Evolutionary conservation across 345 rosid genomes (phyloP).

Genomic region (Boechera retrofracta): DNA sequence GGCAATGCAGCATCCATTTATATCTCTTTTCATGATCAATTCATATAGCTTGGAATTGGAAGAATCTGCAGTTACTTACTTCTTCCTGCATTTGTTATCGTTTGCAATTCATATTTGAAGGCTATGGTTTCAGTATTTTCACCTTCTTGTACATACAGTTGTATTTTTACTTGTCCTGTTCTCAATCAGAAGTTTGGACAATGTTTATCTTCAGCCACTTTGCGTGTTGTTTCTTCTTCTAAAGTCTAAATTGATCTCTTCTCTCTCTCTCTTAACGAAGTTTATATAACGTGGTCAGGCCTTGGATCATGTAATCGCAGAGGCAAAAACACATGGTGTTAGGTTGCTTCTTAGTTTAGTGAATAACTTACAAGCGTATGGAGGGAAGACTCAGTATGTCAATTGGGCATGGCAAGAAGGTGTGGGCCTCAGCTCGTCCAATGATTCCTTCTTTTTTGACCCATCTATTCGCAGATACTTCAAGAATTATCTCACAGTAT

Average conservation of each 20-base stretch:
- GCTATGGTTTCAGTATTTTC: background rate
- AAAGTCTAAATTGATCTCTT: background rate
- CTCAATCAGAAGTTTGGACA: background rate
- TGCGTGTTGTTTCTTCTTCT: background rate
- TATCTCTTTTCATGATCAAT: background rate
- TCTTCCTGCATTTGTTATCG: conserved; percentile 1
- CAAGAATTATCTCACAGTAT: conserved; percentile 76
- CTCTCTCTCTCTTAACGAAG: conserved; percentile 1
- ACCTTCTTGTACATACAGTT: background rate
- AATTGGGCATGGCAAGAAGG: conserved; percentile 99
- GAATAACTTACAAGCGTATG: conserved; percentile 85
- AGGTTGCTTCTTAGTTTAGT: conserved; percentile 88
- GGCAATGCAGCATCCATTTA: conserved; percentile 12
- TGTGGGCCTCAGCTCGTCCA: conserved; percentile 84
- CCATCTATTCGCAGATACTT: conserved; percentile 88
- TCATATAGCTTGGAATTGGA: background rate
- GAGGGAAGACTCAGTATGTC: conserved; percentile 95
- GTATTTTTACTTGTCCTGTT: background rate
- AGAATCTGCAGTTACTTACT: background rate
- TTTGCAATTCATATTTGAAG: background rate
- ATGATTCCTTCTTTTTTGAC: conserved; percentile 96
- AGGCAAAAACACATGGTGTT: conserved; percentile 72
- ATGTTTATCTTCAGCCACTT: background rate
- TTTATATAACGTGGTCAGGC: conserved; percentile 62
- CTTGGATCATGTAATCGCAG: conserved; percentile 89